These are phyloP conservation scores for Penicillium rolfsii DNA, from an alignment of 2,329 filamentous ascomycete genomes.

Conservation along the genomic window DNA sequence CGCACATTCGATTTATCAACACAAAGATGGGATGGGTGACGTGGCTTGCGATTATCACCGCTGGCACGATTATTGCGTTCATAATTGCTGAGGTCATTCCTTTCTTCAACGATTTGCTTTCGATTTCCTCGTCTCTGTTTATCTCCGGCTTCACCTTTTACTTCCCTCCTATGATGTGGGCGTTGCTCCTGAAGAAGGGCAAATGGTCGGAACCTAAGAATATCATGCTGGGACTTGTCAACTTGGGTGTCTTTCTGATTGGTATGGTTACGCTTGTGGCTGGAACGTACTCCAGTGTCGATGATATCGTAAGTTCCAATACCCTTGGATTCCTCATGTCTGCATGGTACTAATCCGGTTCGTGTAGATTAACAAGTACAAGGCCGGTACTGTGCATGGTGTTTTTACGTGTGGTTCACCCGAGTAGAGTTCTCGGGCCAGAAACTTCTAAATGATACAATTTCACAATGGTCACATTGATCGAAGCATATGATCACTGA, in stretches of 20 bases:
- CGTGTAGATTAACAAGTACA: background rate
- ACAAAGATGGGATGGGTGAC: slow-evolving; percentile 1
- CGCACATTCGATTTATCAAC: background rate
- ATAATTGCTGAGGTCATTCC: slow-evolving; percentile 1
- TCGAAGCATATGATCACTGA: background rate
- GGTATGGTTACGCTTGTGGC: background rate
- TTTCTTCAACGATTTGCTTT: background rate
- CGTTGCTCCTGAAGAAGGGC: background rate
- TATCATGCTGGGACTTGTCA: background rate
- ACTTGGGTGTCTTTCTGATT: background rate
- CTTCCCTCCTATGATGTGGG: slow-evolving; percentile 3
- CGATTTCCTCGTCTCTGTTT: background rate
- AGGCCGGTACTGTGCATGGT: background rate
- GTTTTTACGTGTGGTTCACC: background rate
- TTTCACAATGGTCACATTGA: background rate
- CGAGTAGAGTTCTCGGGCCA: background rate
- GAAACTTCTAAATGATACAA: background rate
- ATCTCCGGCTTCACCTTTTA: background rate
- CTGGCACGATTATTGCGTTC: background rate
- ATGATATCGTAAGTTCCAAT: background rate
- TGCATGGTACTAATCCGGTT: background rate
- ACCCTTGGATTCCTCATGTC: too few species aligned
- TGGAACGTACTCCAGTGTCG: background rate
- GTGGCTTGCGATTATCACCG: background rate
- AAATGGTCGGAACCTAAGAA: background rate